Base-by-base conservation (phyloP, 1,139 yeast species). In the Kazachstania sp. region DNA sequence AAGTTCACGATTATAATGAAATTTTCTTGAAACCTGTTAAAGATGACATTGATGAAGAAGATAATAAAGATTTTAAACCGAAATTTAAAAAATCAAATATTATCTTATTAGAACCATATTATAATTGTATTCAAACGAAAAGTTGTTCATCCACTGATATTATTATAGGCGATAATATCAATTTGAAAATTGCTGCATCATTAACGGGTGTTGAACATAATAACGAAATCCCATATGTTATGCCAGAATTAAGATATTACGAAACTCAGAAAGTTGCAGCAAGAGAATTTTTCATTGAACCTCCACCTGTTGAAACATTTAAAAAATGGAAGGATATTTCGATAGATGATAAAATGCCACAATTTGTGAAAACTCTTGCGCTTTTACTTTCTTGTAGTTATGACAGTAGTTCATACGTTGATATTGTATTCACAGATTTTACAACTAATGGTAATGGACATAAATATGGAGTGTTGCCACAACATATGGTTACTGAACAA, bases 341-440 rank as follows among this genome's bases (percentile, higher is more conserved):
- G 15, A 12, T 54, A 13, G 41, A 19, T 20, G 29, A 41, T 8
- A 31, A 36, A 31, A 53, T 49, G 3, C 43, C 50, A 2, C 48
- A 49, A 44, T 57, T 45, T 45, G 46, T 54, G 12, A 46, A 45
- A 6, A 51, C 58, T 50, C 43, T 52, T 19, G 60, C 54, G 3
- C 43, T 54, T 13, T 46, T 58, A 13, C 51, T 57, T 2, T 49
- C 61, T 11, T 49, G 51, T 30, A 34, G 54, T 5, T 51, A 49
- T 40, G 60, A 58, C 29, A 45, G 44, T 19, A 36, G 43, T 0
- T 35, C 41, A 3, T 56, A 41, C 43, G 49, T 41, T 4, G 46
- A 52, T 18, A 37, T 58, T 42, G 54, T 54, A 5, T 54, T 59
- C n/a, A 58, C 61, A 11, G 63, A 59, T 48, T 59, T 59, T 29